Percentiles rank a stretch among this genome's conserved stretches.
phyloP scores from a whole-genome alignment of 2,329 filamentous ascomycete species.

The Annulohypoxylon truncatum region DNA sequence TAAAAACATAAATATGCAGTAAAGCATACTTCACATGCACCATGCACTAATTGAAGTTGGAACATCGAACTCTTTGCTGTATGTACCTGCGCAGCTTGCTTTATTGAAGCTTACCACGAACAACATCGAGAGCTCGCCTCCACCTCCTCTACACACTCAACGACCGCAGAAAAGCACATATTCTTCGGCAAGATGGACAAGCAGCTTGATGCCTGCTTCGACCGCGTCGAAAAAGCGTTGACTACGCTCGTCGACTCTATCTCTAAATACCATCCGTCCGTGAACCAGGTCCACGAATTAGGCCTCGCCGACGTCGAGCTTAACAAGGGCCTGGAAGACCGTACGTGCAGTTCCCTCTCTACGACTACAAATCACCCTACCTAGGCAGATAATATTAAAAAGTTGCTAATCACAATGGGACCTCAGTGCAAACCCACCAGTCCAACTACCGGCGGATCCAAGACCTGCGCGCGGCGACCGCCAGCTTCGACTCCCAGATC shows the following conservation, averaged over 20 bases:
- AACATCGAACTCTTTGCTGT: neutral
- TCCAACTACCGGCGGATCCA: slow-evolving; percentile 77
- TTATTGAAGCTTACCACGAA: neutral
- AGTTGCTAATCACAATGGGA: neutral
- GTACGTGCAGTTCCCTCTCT: slow-evolving; percentile 55
- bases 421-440: slow-evolving; percentile 77
- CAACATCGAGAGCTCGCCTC: neutral
- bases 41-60: neutral
- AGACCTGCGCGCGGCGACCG: slow-evolving; percentile 73
- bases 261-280: slow-evolving; percentile 82
- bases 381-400: neutral
- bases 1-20: neutral
- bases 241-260: slow-evolving; percentile 81
- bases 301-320: slow-evolving; percentile 77
- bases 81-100: neutral
- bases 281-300: slow-evolving; percentile 74
- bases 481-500: slow-evolving; percentile 76
- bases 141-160: neutral
- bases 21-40: neutral
- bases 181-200: slow-evolving; percentile 65
- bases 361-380: no score
- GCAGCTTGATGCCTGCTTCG: slow-evolving; percentile 70
- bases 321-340: slow-evolving; percentile 71
- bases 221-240: slow-evolving; percentile 74
- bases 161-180: neutral